Evolutionary conservation across 192 early-diverging fungal genomes (phyloP).

Genomic region (Coemansia sp.): DNA sequence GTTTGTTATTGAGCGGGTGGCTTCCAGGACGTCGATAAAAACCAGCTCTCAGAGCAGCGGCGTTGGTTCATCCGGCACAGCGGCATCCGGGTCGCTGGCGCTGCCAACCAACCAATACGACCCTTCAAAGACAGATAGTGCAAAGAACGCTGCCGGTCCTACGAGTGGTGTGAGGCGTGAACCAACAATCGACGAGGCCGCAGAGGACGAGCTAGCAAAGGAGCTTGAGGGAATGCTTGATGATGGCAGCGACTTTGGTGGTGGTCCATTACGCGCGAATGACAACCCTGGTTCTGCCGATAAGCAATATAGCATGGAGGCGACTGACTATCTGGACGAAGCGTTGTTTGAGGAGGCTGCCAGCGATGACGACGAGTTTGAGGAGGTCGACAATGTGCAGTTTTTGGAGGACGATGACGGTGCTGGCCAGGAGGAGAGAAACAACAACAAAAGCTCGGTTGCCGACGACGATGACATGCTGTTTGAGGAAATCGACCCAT

Average conservation of each 20-base stretch:
- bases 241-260: slow-evolving; percentile 33
- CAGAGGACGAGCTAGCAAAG: slow-evolving; percentile 45
- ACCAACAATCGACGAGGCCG: slow-evolving; percentile 26
- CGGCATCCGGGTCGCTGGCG: slow-evolving; percentile 17
- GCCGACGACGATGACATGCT: slow-evolving; percentile 43
- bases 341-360: slow-evolving; percentile 22
- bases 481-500: slow-evolving; percentile 43
- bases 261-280: slow-evolving; percentile 10
- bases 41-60: slow-evolving; percentile 15
- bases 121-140: not conserved
- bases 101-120: slow-evolving; percentile 32
- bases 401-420: slow-evolving; percentile 15
- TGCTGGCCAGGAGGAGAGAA: not conserved
- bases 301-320: slow-evolving; percentile 32
- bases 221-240: slow-evolving; percentile 48
- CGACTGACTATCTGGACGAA: slow-evolving; percentile 24
- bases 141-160: not conserved
- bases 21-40: slow-evolving; percentile 16
- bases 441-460: slow-evolving; percentile 10
- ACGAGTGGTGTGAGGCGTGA: slow-evolving; percentile 5
- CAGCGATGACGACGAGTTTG: slow-evolving; percentile 53
- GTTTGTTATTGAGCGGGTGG: slow-evolving; percentile 43
- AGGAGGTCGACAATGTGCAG: slow-evolving; percentile 37
- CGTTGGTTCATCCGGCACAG: slow-evolving; percentile 3
- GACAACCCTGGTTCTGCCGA: slow-evolving; percentile 11